Evolutionary conservation across 345 rosid species (phyloP), one percentile per base, ranked within the genome.

Genomic region (Ailanthus altissimus): DNA sequence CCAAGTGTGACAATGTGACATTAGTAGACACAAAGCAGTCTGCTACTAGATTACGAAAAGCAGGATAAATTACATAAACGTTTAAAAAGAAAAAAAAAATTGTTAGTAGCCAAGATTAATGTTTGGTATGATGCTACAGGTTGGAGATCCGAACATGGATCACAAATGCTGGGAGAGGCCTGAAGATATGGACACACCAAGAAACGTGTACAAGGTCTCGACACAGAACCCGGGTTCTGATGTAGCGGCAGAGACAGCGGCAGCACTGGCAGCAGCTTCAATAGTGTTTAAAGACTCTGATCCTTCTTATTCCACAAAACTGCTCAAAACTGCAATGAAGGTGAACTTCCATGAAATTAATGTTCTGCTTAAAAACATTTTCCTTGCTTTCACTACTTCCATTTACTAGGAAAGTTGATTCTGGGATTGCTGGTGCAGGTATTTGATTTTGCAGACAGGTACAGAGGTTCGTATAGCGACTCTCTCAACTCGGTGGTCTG

Each of bases 151-250:
- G 5, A 88, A 87, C 78, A 73, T 79, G 88, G 97, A 91, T 50
- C 97, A 91, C 80, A 64, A 26, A 72, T 89, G 93, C 77, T 89
- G 93, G 93, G 93, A 91, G 84, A 89, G 95, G 81, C 95, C 91
- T 0, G 96, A 91, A 83, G 97, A 91, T 60, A 91, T 91, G 93
- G 93, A 88, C 79, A 89, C 92, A 0, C 86, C 92, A 3, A 88
- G 97, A 16, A 90, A 79, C 53, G 90, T 83, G 13, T 91, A 90
- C 89, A 86, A 87, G 76, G 87, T 91, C 16, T 77, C 90, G 2
- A 13, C 85, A 6, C 89, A 88, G 79, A 88, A 85, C 69, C 93
- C 97, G 0, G 91, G 94, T 14, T 92, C 97, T 0, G 93, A 93
- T 74, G 97, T 93, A 28, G 97, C 94, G 16, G 94, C 91, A 0